These are phyloP conservation scores for Sclerotinia nivalis DNA, from an alignment of 2,329 filamentous ascomycete genomes.

Conservation along the genomic window DNA sequence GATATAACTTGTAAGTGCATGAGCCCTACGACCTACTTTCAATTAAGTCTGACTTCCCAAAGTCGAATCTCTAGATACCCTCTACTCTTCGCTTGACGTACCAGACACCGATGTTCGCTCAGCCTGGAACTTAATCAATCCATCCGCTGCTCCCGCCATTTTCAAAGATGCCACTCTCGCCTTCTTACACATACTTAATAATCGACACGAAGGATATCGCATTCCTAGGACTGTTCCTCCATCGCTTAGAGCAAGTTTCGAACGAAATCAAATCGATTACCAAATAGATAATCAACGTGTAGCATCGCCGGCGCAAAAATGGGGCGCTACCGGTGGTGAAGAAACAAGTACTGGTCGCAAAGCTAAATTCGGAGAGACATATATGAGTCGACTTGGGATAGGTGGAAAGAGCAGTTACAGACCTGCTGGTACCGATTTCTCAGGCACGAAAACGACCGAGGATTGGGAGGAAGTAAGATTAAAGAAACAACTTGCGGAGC, in stretches of 20 bases:
- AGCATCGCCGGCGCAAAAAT: constrained; percentile 66
- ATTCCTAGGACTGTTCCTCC: constrained; percentile 91
- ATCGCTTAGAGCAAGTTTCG: constrained; percentile 86
- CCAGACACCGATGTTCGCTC: constrained; percentile 80
- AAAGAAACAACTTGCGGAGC: constrained; percentile 85
- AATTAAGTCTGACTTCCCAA: constrained; percentile 26
- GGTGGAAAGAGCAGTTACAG: constrained; percentile 76
- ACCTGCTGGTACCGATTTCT: constrained; percentile 87
- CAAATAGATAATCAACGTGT: constrained; percentile 75
- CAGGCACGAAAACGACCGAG: constrained; percentile 75
- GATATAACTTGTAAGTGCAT: constrained; percentile 71
- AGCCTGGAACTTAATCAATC: constrained; percentile 97
- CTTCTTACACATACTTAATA: constrained; percentile 95
- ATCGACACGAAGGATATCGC: constrained; percentile 90
- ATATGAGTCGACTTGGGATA: constrained; percentile 82
- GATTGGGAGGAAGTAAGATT: constrained; percentile 98
- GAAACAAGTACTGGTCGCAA: constrained; percentile 84
- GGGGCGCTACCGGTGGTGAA: constrained; percentile 78
- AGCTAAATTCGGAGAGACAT: constrained; percentile 96
- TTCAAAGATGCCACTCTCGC: constrained; percentile 94
- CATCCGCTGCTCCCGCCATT: constrained; percentile 76
- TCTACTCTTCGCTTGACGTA: constrained; percentile 79
- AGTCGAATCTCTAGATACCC: constrained; percentile 77
- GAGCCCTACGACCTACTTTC: background rate
- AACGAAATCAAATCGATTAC: constrained; percentile 96